Base-by-base conservation (phyloP, 768 basidiomycete genomes). In the Collybia sp. region DNA sequence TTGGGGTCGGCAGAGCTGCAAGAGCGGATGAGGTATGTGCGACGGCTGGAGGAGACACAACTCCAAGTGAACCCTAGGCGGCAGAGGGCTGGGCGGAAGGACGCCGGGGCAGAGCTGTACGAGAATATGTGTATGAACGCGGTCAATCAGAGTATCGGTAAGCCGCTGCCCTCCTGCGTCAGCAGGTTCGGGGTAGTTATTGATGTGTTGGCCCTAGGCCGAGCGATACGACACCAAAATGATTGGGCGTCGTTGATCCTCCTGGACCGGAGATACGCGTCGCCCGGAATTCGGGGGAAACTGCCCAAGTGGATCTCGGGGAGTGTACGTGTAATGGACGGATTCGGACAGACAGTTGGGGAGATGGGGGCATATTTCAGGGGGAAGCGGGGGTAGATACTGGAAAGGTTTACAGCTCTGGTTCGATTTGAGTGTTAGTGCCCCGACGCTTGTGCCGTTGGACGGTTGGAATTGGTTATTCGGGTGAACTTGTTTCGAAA, bases 91-190 rank as follows among this genome's bases (percentile, higher is more conserved):
- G 73, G 76, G 9, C 59, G 69, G 46, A 81, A 77, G 46, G 82
- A 89, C 52, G 85, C 89, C 5, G 87, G 80, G 4, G 73, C 81
- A 16, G 92, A 93, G 65, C 68, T 95, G 44, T 97, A 93, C 61
- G 88, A 89, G 69, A 91, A 90, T 56, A 78, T 90, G 77, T 90
- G 88, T 56, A 90, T 89, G 85, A 87, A 85, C 52, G 89, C 93
- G 0, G 93, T 99, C 43, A 99, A 99, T 64, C 95, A 99, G 62
- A 92, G 89, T 46, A 96, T 99, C 50, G 95, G 94, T 90, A 41
- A 46, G 83, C 63, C 19, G n/a, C n/a, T n/a, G n/a, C n/a, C n/a
- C n/a, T n/a, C n/a, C n/a, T n/a, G n/a, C n/a, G n/a, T n/a, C n/a
- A n/a, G n/a, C n/a, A n/a, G n/a, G n/a, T n/a, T 30, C 31, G 12